Conservation (phyloP, 2,329 filamentous ascomycete species). For the Penicillium hordei region DNA sequence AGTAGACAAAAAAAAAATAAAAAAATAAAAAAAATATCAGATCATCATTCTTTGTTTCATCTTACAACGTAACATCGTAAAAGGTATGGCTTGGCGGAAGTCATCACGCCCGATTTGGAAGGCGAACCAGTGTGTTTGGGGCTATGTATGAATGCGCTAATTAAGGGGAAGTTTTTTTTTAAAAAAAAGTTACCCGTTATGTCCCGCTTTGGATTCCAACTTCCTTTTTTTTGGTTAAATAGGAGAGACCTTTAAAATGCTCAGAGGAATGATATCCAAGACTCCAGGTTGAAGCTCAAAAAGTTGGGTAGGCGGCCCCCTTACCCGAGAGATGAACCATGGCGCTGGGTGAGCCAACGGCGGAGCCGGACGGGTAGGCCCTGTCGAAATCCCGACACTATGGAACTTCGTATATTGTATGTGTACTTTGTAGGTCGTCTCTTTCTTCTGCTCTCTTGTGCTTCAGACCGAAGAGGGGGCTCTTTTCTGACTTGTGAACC, state of each 20-base stretch:
- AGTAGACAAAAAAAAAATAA: too few relatives aligned
- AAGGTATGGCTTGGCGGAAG: background rate
- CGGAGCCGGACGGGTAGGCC: slow-evolving; percentile 11
- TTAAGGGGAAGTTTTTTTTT: background rate
- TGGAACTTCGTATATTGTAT: slow-evolving; percentile 18
- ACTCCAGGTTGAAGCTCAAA: background rate
- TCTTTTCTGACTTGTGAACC: background rate
- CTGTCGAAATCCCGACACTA: slow-evolving; percentile 27
- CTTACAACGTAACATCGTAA: background rate
- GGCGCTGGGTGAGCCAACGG: slow-evolving; percentile 34
- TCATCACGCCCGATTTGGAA: background rate
- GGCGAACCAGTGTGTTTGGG: background rate
- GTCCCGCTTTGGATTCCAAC: background rate
- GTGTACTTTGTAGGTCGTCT: background rate
- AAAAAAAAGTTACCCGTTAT: background rate
- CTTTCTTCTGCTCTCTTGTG: background rate
- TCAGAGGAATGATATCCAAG: background rate
- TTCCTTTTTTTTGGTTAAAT: background rate
- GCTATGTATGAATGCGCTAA: background rate
- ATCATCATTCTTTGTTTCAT: background rate
- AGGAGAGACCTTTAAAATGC: background rate
- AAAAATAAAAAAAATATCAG: too few relatives aligned
- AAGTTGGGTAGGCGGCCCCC: background rate
- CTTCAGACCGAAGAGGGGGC: background rate
- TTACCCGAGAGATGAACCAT: slow-evolving; percentile 37